Evolutionary conservation across 768 basidiomycete genomes (phyloP).

Genomic region (Hysterangium stoloniferum): DNA sequence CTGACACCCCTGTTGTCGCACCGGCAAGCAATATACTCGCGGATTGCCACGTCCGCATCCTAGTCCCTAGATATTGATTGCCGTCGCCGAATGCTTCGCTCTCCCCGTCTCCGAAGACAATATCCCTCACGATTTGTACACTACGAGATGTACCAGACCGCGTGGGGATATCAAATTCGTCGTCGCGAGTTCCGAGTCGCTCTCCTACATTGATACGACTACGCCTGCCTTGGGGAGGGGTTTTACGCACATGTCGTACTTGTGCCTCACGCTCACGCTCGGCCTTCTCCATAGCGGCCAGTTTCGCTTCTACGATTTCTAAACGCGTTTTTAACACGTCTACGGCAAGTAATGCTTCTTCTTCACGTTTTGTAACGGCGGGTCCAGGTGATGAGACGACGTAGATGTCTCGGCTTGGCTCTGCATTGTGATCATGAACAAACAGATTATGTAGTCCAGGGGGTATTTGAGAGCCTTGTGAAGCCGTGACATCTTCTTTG

Average conservation of each 20-base stretch:
- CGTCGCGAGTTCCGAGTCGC: no score
- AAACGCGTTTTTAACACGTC: not conserved
- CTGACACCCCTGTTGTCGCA: constrained; percentile 3
- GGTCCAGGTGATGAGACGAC: not conserved
- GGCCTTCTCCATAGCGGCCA: constrained; percentile 1
- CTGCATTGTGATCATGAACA: no score
- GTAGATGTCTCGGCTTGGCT: not conserved
- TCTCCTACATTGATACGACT: no score
- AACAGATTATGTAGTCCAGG: not conserved
- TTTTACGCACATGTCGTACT: no score
- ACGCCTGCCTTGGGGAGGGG: no score
- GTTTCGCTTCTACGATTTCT: not conserved
- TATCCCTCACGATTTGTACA: not conserved
- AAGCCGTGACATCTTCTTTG: not conserved
- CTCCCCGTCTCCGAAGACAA: no score
- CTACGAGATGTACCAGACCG: not conserved
- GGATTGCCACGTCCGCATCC: constrained; percentile 5
- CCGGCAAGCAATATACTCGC: constrained; percentile 4
- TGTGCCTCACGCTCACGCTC: not conserved
- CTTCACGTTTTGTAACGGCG: not conserved
- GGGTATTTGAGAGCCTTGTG: not conserved
- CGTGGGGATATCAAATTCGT: no score
- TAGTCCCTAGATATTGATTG: not conserved
- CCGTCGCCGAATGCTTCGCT: not conserved
- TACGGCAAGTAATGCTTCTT: not conserved